phyloP scores from a whole-genome alignment of 768 basidiomycete species.

The Dictyophora rubrovolvata region DNA sequence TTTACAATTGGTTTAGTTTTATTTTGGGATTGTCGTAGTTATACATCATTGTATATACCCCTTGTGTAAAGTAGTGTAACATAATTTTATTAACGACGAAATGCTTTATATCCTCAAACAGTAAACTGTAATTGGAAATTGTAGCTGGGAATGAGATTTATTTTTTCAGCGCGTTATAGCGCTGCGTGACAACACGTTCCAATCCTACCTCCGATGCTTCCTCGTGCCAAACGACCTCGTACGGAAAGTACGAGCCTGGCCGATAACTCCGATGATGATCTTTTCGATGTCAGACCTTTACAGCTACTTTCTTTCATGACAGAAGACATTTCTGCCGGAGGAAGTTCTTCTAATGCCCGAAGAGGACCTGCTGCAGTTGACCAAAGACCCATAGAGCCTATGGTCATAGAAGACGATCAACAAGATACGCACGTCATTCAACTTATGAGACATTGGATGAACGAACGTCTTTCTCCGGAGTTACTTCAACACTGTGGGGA shows the following conservation, averaged over 20 bases:
- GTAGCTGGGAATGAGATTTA: too few species aligned
- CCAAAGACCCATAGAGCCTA: neutral
- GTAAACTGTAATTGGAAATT: too few species aligned
- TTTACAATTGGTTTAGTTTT: too few species aligned
- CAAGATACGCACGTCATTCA: conserved; percentile 46
- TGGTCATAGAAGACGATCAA: conserved; percentile 23
- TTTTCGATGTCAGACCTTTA: neutral
- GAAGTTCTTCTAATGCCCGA: neutral
- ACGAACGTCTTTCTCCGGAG: conserved; percentile 76
- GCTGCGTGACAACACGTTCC: neutral
- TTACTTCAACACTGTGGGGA: conserved; percentile 65
- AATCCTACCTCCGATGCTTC: neutral
- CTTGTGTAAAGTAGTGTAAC: too few species aligned
- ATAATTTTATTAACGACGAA: too few species aligned
- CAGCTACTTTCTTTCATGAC: neutral
- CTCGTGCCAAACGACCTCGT: neutral
- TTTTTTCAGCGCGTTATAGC: neutral
- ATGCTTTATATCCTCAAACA: too few species aligned
- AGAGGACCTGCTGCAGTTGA: neutral
- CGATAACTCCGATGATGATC: neutral
- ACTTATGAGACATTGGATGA: conserved; percentile 76
- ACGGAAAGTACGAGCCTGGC: neutral
- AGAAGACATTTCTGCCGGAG: neutral
- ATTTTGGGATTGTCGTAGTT: too few species aligned
- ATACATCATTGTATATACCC: too few species aligned